A percentile compares a stretch with the other conserved stretches of the same genome.
These are phyloP conservation scores for Cercospora zeina DNA, from an alignment of 2,329 filamentous ascomycete genomes.

Conservation along the genomic window DNA sequence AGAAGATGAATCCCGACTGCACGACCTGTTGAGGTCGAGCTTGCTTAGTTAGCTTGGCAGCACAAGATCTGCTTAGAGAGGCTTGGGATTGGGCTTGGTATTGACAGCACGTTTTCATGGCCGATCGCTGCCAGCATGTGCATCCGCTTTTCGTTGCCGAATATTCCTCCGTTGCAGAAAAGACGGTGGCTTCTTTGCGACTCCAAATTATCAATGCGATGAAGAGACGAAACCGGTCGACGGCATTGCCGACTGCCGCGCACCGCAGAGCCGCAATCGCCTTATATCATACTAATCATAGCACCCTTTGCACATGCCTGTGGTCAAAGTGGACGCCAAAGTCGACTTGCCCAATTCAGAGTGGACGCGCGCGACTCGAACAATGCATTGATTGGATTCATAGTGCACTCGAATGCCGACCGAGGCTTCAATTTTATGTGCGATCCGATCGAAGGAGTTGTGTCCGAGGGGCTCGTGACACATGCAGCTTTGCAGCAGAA, in stretches of 20 bases:
- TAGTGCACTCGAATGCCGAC: too few relatives aligned
- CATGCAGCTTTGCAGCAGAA: too few relatives aligned
- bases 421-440: too few relatives aligned
- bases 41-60: too few relatives aligned
- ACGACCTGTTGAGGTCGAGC: not conserved
- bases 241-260: not conserved
- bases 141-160: not conserved
- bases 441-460: too few relatives aligned
- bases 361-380: not conserved
- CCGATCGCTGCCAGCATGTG: not conserved
- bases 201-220: not conserved
- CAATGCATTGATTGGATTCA: too few relatives aligned
- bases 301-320: too few relatives aligned
- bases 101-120: not conserved
- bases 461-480: too few relatives aligned
- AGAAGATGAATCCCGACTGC: not conserved
- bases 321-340: not conserved
- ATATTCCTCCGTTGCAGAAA: not conserved
- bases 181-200: not conserved
- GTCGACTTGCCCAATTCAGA: not conserved
- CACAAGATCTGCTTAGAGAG: conserved; percentile 10
- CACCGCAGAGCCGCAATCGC: conserved; percentile 1
- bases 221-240: conserved; percentile 2
- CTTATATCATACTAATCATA: conserved; percentile 1
- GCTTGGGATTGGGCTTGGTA: conserved; percentile 11